A percentile compares a stretch with the other conserved stretches of the same genome.
These are phyloP conservation scores for Phytopythium helicoides DNA, from an alignment of 352 stramenopile species.

Conservation along the genomic window DNA sequence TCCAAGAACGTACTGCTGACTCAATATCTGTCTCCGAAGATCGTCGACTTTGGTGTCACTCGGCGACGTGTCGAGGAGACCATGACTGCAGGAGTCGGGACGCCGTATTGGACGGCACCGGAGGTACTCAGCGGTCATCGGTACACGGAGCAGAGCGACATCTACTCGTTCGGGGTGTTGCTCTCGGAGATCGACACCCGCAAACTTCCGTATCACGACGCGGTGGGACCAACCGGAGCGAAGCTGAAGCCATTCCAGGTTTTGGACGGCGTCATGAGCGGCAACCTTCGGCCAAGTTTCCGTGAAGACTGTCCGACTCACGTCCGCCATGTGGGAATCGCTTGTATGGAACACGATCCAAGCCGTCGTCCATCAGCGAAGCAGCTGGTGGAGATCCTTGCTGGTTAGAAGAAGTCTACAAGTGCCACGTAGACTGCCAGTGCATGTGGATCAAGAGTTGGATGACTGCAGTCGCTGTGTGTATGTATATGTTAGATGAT, in stretches of 20 bases:
- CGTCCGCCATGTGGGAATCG: slow-evolving; percentile 27
- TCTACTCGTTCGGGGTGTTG: slow-evolving; percentile 66
- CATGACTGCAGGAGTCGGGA: slow-evolving; percentile 75
- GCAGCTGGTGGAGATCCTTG: slow-evolving; percentile 15
- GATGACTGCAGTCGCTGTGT: too few species aligned
- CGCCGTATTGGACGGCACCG: slow-evolving; percentile 77
- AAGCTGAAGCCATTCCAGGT: slow-evolving; percentile 47
- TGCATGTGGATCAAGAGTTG: too few species aligned
- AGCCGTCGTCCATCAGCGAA: slow-evolving; percentile 21
- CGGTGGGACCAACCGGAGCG: slow-evolving; percentile 2
- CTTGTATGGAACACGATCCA: slow-evolving; percentile 29
- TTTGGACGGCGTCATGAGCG: slow-evolving; percentile 40
- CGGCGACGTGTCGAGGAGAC: slow-evolving; percentile 16
- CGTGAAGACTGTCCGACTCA: slow-evolving; percentile 25
- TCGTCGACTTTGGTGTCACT: slow-evolving; percentile 85
- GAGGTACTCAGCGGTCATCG: slow-evolving; percentile 67
- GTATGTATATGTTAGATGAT: too few species aligned
- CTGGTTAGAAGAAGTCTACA: too few species aligned
- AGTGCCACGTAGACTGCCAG: too few species aligned
- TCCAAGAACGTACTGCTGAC: slow-evolving; percentile 71
- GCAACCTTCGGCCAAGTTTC: slow-evolving; percentile 38
- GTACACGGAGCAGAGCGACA: slow-evolving; percentile 46
- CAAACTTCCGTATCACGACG: slow-evolving; percentile 28
- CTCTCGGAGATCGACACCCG: slow-evolving; percentile 41
- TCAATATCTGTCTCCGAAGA: slow-evolving; percentile 46